Evolutionary conservation across 257 asterid species (phyloP).

Genomic region (Nicotiana sylvestris): DNA sequence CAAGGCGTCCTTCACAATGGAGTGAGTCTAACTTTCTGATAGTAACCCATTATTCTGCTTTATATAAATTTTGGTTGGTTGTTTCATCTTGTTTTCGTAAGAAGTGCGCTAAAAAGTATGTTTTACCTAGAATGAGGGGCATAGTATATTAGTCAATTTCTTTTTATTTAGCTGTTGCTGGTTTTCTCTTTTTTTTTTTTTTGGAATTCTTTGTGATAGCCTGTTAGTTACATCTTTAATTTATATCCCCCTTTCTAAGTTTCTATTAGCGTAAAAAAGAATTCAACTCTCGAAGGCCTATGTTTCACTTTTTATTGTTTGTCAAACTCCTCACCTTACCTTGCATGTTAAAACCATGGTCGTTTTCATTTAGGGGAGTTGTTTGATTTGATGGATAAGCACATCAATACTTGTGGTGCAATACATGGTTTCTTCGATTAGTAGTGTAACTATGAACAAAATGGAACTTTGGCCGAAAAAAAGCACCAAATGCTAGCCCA

Average conservation of each 20-base stretch:
- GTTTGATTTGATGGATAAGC: neutral
- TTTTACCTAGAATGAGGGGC: neutral
- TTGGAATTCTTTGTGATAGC: neutral
- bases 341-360: neutral
- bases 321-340: neutral
- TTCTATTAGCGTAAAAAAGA: neutral
- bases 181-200: neutral
- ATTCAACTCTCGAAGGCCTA: neutral
- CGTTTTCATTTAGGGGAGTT: neutral
- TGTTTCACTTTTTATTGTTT: neutral
- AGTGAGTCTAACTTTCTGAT: conserved; percentile 44
- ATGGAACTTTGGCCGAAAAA: neutral
- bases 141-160: neutral
- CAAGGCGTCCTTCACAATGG: conserved; percentile 62
- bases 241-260: neutral
- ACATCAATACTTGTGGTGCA: neutral
- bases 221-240: neutral
- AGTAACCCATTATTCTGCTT: neutral
- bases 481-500: neutral
- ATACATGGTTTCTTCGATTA: no score
- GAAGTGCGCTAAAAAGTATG: neutral
- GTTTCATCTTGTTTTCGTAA: neutral
- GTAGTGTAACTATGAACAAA: neutral
- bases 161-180: neutral
- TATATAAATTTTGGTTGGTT: neutral